Evolutionary conservation across 495 filamentous ascomycete species (phyloP), one percentile per base, ranked within the genome.

Genomic region (Chaetomidium leptoderma): DNA sequence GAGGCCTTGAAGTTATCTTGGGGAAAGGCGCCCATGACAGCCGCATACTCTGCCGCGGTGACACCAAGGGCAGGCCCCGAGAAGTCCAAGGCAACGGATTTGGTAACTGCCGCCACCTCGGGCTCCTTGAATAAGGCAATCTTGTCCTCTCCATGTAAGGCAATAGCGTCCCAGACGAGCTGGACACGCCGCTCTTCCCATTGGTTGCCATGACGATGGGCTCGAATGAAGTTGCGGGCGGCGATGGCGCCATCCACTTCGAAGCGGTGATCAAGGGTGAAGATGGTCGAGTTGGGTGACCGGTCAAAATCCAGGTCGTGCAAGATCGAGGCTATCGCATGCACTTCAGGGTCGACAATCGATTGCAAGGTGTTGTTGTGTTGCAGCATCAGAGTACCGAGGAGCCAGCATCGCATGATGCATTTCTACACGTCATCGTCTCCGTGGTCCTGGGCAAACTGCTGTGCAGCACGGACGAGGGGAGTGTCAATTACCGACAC

Each of bases 141-240:
- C 3, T 27, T 45, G 0, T 14, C 24, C 13, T 29, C 43, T 16
- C n/a, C 24, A n/a, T 45, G 43, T 4, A 45, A 13, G 11, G 43
- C 43, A 27, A 45, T 45, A 27, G 43, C 43, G 23, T 45, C 43
- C 43, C 23, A 45, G 24, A 45, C 43, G 43, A 45, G 43, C 23
- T 45, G 43, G 13, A 45, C 43, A 6, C 43, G 43, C 2, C 23
- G 43, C 24, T 27, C 43, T 19, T 45, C 43, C 43, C 43, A 45
- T 3, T 27, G 23, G 0, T 24, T 27, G 10, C 43, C 43, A 14
- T 45, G 43, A 11, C 1, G 23, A 3, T 45, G 43, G 4, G 23
- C 23, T 4, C 43, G 43, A 24, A 45, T 45, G n/a, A 45, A 45
- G 24, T 45, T 45, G 43, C 43, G 43, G 6, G 43, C 43, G 11